A percentile compares a stretch with the other conserved stretches of the same genome.
These are phyloP conservation scores for Myriosclerotinia scirpicola DNA, from an alignment of 2,329 filamentous ascomycete species.

Conservation along the genomic window DNA sequence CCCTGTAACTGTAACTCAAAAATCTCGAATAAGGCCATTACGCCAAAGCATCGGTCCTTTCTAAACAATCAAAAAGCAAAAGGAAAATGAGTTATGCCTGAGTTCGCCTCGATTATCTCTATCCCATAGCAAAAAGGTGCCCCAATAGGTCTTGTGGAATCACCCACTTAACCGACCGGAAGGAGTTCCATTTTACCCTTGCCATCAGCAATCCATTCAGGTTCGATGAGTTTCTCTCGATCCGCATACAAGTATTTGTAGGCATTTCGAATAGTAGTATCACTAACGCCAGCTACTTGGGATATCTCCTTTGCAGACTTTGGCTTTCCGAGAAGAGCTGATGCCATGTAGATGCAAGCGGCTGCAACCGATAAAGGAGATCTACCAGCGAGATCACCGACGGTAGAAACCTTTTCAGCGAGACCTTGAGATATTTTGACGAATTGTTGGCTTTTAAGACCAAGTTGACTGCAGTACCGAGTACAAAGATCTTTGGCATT, in stretches of 20 bases:
- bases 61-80: slow-evolving; percentile 24
- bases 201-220: slow-evolving; percentile 71
- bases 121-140: slow-evolving; percentile 15
- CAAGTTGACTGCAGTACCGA: slow-evolving; percentile 84
- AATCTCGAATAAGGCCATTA: slow-evolving; percentile 24
- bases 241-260: slow-evolving; percentile 85
- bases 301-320: slow-evolving; percentile 87
- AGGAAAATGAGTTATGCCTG: slow-evolving; percentile 17
- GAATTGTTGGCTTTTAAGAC: slow-evolving; percentile 68
- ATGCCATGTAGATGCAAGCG: slow-evolving; percentile 95
- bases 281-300: slow-evolving; percentile 81
- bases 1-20: slow-evolving; percentile 29
- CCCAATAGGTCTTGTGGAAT: slow-evolving; percentile 30
- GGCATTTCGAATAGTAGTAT: slow-evolving; percentile 93
- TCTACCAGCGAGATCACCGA: slow-evolving; percentile 79
- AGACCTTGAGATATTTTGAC: slow-evolving; percentile 78
- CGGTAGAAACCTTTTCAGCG: slow-evolving; percentile 72
- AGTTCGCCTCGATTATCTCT: slow-evolving; percentile 3
- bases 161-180: slow-evolving; percentile 48
- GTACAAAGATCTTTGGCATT: slow-evolving; percentile 81
- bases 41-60: slow-evolving; percentile 27
- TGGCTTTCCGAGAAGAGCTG: slow-evolving; percentile 76
- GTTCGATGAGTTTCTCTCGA: slow-evolving; percentile 70
- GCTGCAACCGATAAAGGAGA: slow-evolving; percentile 93
- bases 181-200: slow-evolving; percentile 70